Conservation (phyloP, 2,329 filamentous ascomycete genomes). For the Setomelanomma holmii region DNA sequence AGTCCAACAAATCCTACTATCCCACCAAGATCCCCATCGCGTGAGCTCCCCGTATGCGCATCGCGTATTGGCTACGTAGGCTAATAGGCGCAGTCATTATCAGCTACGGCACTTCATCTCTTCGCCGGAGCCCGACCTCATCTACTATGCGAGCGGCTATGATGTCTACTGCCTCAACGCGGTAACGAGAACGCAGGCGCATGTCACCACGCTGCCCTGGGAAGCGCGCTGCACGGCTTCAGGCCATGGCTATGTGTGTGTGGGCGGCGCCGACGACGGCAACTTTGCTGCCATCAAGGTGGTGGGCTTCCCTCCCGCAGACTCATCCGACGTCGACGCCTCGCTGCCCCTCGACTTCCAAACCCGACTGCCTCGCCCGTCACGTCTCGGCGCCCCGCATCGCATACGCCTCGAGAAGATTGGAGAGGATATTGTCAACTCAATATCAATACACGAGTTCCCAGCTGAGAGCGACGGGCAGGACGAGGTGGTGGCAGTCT, state of each 20-base stretch:
- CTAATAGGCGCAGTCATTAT: conserved; percentile 69
- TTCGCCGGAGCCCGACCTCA: conserved; percentile 73
- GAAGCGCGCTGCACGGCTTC: conserved; percentile 86
- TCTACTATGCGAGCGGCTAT: conserved; percentile 84
- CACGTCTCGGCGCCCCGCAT: conserved; percentile 47
- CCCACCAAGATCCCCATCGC: conserved; percentile 57
- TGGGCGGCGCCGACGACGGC: conserved; percentile 82
- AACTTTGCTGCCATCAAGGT: conserved; percentile 84
- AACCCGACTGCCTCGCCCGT: conserved; percentile 40
- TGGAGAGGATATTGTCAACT: conserved; percentile 70
- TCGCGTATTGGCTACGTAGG: background rate
- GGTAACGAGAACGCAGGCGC: conserved; percentile 73
- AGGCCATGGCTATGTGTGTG: conserved; percentile 85
- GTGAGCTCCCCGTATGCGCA: conserved; percentile 38
- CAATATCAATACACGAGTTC: conserved; percentile 67
- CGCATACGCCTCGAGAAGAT: conserved; percentile 63
- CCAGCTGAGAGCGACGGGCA: conserved; percentile 49
- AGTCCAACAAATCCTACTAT: conserved; percentile 55
- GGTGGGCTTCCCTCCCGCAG: conserved; percentile 48
- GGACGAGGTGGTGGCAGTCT: conserved; percentile 72
- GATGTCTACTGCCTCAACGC: conserved; percentile 67
- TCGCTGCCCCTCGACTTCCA: conserved; percentile 62
- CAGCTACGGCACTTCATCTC: conserved; percentile 91
- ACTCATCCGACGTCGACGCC: conserved; percentile 62
- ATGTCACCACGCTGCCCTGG: conserved; percentile 70